Conservation (phyloP, 805 yeast species). For the Ogataea neopini region DNA sequence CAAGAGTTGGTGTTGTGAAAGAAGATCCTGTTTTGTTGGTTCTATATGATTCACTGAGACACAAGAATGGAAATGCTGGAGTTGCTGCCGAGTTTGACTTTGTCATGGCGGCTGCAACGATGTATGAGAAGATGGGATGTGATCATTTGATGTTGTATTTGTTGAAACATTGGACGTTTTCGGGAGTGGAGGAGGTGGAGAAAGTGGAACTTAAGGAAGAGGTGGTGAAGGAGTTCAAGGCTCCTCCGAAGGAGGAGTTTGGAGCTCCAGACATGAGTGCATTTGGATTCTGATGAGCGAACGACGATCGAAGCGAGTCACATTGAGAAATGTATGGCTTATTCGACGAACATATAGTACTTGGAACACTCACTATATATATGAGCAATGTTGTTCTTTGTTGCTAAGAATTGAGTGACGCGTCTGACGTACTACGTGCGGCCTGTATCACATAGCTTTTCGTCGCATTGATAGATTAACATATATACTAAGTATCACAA, state of each 20-base stretch:
- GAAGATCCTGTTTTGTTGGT: conserved; percentile 83
- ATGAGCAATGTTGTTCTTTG: too few relatives aligned
- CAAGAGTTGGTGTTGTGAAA: conserved; percentile 6
- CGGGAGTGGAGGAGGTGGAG: neutral
- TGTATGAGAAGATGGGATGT: conserved; percentile 89
- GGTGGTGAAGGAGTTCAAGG: conserved; percentile 24
- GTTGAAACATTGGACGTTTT: conserved; percentile 68
- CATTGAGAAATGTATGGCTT: too few relatives aligned
- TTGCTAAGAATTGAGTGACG: too few relatives aligned
- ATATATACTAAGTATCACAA: too few relatives aligned
- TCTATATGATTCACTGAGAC: conserved; percentile 62
- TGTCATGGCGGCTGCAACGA: conserved; percentile 60
- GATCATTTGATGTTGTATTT: conserved; percentile 70
- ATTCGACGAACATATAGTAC: too few relatives aligned
- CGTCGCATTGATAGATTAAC: too few relatives aligned
- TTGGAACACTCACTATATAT: too few relatives aligned
- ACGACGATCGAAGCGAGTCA: neutral
- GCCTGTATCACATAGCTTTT: too few relatives aligned
- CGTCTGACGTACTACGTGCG: too few relatives aligned
- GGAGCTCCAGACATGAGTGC: conserved; percentile 77
- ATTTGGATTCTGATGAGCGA: conserved; percentile 39
- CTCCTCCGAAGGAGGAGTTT: conserved; percentile 56
- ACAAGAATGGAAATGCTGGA: conserved; percentile 48
- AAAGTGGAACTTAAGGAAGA: conserved; percentile 3
- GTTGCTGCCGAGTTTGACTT: conserved; percentile 57